These are phyloP conservation scores for Ganoderma meredithae DNA, from an alignment of 1,284 basidiomycete species.

Conservation along the genomic window DNA sequence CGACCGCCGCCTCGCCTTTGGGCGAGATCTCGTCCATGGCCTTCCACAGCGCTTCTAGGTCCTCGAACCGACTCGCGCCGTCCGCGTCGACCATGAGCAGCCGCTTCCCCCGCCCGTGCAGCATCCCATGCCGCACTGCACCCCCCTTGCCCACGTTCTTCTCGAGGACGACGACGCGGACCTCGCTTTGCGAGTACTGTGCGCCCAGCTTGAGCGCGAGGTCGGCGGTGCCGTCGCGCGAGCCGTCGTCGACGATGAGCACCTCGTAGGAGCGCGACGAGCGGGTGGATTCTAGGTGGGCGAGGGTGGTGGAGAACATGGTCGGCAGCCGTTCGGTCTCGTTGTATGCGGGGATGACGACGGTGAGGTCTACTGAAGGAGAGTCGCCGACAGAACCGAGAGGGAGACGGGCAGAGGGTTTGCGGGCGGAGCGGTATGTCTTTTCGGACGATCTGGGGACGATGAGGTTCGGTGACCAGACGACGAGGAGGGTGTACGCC, in stretches of 20 bases:
- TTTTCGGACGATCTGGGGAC: constrained; percentile 70
- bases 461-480: constrained; percentile 75
- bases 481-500: constrained; percentile 68
- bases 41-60: constrained; percentile 77
- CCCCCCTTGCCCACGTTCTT: constrained; percentile 92
- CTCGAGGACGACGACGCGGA: constrained; percentile 82
- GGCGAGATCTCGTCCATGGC: constrained; percentile 72
- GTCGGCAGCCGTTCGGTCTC: constrained; percentile 80
- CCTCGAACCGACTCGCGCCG: constrained; percentile 87
- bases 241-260: constrained; percentile 91
- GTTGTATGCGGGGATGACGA: constrained; percentile 93
- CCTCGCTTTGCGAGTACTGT: constrained; percentile 59
- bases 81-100: constrained; percentile 95
- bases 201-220: constrained; percentile 72
- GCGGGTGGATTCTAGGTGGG: constrained; percentile 53
- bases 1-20: constrained; percentile 65
- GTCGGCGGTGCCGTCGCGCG: constrained; percentile 75
- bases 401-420: constrained; percentile 55
- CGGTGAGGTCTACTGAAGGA: constrained; percentile 70
- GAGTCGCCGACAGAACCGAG: constrained; percentile 63
- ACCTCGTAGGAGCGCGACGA: constrained; percentile 71
- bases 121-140: constrained; percentile 89
- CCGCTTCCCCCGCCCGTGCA: constrained; percentile 80
- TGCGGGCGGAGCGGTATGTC: constrained; percentile 62
- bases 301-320: constrained; percentile 83